A percentile compares a stretch with the other conserved stretches of the same genome.
These are phyloP conservation scores for Aspergillus nidulans DNA, from an alignment of 495 filamentous ascomycete species.

Conservation along the genomic window DNA sequence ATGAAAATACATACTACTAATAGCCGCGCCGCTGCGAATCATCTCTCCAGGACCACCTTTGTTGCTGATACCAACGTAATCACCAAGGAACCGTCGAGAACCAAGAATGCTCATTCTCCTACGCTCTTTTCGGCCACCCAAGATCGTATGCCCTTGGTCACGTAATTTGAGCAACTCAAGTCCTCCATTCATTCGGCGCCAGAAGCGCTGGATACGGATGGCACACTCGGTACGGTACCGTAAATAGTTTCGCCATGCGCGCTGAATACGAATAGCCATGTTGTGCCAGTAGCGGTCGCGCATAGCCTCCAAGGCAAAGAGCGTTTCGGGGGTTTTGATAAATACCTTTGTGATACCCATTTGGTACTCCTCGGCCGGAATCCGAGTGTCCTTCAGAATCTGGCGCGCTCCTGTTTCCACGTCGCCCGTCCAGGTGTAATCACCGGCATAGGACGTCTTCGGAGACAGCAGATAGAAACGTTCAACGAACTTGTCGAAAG, in stretches of 20 bases:
- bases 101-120: slow-evolving; percentile 86
- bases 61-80: slow-evolving; percentile 86
- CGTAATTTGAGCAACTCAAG: slow-evolving; percentile 81
- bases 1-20: slow-evolving; percentile 40
- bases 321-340: slow-evolving; percentile 95
- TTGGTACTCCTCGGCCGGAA: slow-evolving; percentile 92
- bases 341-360: slow-evolving; percentile 97
- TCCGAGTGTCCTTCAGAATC: slow-evolving; percentile 93
- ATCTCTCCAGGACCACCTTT: slow-evolving; percentile 76
- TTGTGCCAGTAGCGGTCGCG: slow-evolving; percentile 98
- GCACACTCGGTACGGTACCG: slow-evolving; percentile 89
- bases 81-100: slow-evolving; percentile 86
- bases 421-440: slow-evolving; percentile 93
- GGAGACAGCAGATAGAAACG: slow-evolving; percentile 95
- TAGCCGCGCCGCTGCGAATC: slow-evolving; percentile 66
- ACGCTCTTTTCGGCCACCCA: slow-evolving; percentile 84
- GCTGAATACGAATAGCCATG: slow-evolving; percentile 96
- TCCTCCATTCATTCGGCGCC: slow-evolving; percentile 85
- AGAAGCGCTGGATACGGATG: slow-evolving; percentile 89
- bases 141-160: slow-evolving; percentile 82
- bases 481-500: slow-evolving; percentile 97
- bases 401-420: slow-evolving; percentile 82
- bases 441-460: slow-evolving; percentile 90
- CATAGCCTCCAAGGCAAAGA: slow-evolving; percentile 98
- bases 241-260: slow-evolving; percentile 94